Base-by-base conservation (phyloP, 2,329 filamentous ascomycete genomes). In the Byssoonygena ceratinophila region DNA sequence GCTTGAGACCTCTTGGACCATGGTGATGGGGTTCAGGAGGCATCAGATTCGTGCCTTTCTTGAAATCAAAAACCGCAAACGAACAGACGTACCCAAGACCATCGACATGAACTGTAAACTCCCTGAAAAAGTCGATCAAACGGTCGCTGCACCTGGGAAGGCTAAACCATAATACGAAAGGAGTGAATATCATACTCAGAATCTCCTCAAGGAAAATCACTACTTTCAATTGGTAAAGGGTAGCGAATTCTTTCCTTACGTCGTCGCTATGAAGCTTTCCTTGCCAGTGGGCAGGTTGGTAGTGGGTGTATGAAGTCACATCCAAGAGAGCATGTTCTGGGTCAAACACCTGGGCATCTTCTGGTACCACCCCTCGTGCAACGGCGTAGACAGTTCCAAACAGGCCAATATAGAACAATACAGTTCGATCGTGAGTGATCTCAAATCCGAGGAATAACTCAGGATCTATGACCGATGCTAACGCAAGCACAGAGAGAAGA, bases 21-120 rank as follows among this genome's bases (percentile, higher is more conserved):
- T 34, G 25, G n/a, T 39, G 46, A 14, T 34, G 37, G 16, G 52
- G 57, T 37, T 55, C 58, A 36, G 71, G 71, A n/a, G 69, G 68
- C 37, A 71, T 69, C 58, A 76, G 76, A 45, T 79, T 76, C 20
- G 83, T 76, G 22, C 83, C 85, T 66, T 89, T 91, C 68, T 94
- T 90, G 71, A 97, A 97, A 58, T 96, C 87, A 62, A 98, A 98
- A 32, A 95, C 88, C 2, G 92, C 92, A 70, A 96, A 97, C 1
- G 91, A 96, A 68, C 92, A 98, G 9, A 97, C 88, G 59, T 96
- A 91, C 20, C 92, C 92, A 32, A 98, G 78, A 0, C 92, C 92
- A 63, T 98, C 92, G 14, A 98, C 91, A 60, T 98, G 90, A 20
- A 98, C 83, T 0, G 92, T 97, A 60, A 97, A 96, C 65, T 98